Base-by-base conservation (phyloP, 2,329 filamentous ascomycete genomes). In the Sclerotinia borealis region DNA sequence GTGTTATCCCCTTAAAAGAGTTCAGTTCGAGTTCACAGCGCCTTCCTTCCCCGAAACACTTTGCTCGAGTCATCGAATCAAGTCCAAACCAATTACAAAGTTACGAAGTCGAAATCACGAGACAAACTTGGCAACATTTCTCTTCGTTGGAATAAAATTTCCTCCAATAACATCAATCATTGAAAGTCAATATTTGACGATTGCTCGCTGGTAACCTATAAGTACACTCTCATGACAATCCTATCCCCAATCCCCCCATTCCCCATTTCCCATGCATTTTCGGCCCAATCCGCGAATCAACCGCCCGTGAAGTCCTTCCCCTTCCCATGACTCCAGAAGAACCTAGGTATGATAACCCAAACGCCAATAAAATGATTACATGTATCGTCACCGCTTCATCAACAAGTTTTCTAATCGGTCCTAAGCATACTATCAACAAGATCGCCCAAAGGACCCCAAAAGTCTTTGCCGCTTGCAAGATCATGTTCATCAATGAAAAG, bases 401-500 rank as follows among this genome's bases (percentile, higher is more conserved):
- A 36, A 43, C 52, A 43, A 61, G 34, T 63, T 48, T 31, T 29
- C 3, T 63, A 73, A 62, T 98, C 95, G 74, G 92, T 97, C 78
- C 88, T 88, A 79, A 98, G 78, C 93, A 99, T 99, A 76, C 92
- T 98, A 76, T 99, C 95, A 58, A 99, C 95, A 69, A 99, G 79
- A 77, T 99, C 95, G 13, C 93, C 93, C 64, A 99, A 77, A 15
- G 95, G 95, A 1, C 95, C 95, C 89, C 93, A 99, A 80, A 93
- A 99, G 77, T 99, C 95, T 78, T 96, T 93, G 58, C 93, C 95
- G 73, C 87, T 96, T 34, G 92, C 92, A 70, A 99, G 79, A 70
- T 86, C 87, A 78, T 98, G 95, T 82, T 99, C 96, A 76, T 99
- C 93, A 70, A 99, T 92, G 78, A 99, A 99, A 64, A 99, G 84